phyloP scores from a whole-genome alignment of 2,329 filamentous ascomycete genomes.

The Rhytidhysteron rufulum region DNA sequence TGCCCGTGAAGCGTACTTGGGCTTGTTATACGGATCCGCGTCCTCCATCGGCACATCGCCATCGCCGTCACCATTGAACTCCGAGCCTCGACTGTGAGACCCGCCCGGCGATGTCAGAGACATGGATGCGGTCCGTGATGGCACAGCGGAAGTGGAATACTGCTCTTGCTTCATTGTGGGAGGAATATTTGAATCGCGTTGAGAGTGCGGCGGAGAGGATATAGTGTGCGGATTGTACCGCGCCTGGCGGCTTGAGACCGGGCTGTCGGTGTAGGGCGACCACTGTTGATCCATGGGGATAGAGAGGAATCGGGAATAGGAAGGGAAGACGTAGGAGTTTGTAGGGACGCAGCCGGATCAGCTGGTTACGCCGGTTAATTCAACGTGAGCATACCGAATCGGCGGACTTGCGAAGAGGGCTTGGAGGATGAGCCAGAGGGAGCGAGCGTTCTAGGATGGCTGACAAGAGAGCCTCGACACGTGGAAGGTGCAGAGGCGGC shows the following conservation, averaged over 20 bases:
- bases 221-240: slow-evolving; percentile 34
- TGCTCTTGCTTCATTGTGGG: slow-evolving; percentile 32
- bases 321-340: slow-evolving; percentile 3
- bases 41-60: slow-evolving; percentile 71
- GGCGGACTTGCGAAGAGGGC: slow-evolving; percentile 1
- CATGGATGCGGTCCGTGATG: slow-evolving; percentile 35
- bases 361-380: slow-evolving; percentile 31
- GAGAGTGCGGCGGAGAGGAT: slow-evolving; percentile 26
- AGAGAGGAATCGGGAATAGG: slow-evolving; percentile 4
- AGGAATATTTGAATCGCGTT: slow-evolving; percentile 27
- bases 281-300: slow-evolving; percentile 36
- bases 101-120: slow-evolving; percentile 32
- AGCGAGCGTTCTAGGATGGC: neutral
- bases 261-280: slow-evolving; percentile 32
- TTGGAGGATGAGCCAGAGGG: neutral
- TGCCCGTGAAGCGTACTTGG: slow-evolving; percentile 80
- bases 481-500: slow-evolving; percentile 11
- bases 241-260: slow-evolving; percentile 29
- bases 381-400: slow-evolving; percentile 31
- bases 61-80: slow-evolving; percentile 40
- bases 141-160: slow-evolving; percentile 30
- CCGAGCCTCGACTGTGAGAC: slow-evolving; percentile 25
- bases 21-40: slow-evolving; percentile 76
- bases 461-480: slow-evolving; percentile 6
- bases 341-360: slow-evolving; percentile 26